These are phyloP conservation scores for Glycine latifolia DNA, from an alignment of 306 rosid genomes.

Conservation along the genomic window DNA sequence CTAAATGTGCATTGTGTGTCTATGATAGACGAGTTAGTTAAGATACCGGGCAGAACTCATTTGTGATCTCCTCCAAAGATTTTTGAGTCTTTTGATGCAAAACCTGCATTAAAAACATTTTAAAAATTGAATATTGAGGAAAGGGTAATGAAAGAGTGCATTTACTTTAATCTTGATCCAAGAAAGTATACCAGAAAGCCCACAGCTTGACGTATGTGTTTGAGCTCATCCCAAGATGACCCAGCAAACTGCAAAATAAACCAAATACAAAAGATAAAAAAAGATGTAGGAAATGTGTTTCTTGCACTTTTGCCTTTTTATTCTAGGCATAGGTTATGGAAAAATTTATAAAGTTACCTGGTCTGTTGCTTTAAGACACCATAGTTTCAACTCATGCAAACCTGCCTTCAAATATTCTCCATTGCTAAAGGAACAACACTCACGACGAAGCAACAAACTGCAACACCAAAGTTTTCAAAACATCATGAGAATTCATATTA, in stretches of 20 bases:
- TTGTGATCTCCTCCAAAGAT: slow-evolving; percentile 77
- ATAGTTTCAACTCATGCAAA: slow-evolving; percentile 79
- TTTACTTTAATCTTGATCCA: slow-evolving; percentile 27
- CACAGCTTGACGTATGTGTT: slow-evolving; percentile 88
- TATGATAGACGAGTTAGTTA: slow-evolving; percentile 22
- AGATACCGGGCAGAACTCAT: slow-evolving; percentile 85
- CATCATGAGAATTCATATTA: slow-evolving; percentile 17
- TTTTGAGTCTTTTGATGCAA: slow-evolving; percentile 87
- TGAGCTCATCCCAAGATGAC: slow-evolving; percentile 84
- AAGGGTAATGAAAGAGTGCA: slow-evolving; percentile 2
- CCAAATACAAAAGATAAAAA: slow-evolving; percentile 29
- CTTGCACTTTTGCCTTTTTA: background rate
- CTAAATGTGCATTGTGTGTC: slow-evolving; percentile 20
- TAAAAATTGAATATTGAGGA: background rate
- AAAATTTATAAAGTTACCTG: slow-evolving; percentile 59
- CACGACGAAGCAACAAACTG: slow-evolving; percentile 90
- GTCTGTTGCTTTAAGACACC: slow-evolving; percentile 81
- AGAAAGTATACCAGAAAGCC: slow-evolving; percentile 77
- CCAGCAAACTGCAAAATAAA: slow-evolving; percentile 66
- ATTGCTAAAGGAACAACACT: slow-evolving; percentile 91
- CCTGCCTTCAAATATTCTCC: slow-evolving; percentile 91
- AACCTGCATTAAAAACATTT: slow-evolving; percentile 61
- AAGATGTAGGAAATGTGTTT: slow-evolving; percentile 1
- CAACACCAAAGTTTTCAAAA: slow-evolving; percentile 31
- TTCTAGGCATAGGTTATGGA: background rate